Conservation (phyloP, 2,329 filamentous ascomycete species). For the Botrytis fragariae region DNA sequence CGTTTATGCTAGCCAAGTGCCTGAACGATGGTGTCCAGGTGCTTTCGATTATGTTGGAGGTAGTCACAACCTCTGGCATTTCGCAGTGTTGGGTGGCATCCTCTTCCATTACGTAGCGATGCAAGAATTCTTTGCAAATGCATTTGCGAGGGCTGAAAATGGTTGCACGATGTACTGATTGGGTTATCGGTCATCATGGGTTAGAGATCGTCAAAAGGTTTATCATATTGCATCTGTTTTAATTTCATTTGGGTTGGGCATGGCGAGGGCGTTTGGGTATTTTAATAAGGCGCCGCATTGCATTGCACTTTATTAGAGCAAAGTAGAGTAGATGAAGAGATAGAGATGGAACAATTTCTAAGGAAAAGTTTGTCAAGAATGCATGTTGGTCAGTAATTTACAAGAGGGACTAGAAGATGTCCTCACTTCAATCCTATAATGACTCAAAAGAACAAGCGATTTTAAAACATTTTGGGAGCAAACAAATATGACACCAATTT, state of each 20-base stretch:
- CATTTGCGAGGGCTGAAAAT: constrained; percentile 61
- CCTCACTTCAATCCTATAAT: not conserved
- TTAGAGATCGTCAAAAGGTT: not conserved
- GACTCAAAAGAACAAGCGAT: not conserved
- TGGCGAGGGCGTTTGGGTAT: constrained; percentile 5
- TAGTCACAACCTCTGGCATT: constrained; percentile 96
- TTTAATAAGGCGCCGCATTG: not conserved
- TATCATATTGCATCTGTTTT: not conserved
- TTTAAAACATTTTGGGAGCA: not conserved
- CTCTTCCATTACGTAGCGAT: constrained; percentile 97
- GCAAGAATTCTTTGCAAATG: constrained; percentile 86
- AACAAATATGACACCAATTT: not conserved
- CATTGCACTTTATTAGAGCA: not conserved
- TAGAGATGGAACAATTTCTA: not conserved
- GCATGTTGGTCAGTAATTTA: not conserved
- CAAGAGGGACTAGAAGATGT: not conserved
- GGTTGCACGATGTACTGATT: constrained; percentile 35
- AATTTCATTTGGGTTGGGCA: not conserved
- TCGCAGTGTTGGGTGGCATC: constrained; percentile 91
- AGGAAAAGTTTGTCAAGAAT: not conserved
- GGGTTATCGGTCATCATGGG: not conserved
- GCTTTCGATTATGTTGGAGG: constrained; percentile 94
- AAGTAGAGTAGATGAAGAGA: not conserved
- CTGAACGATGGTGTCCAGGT: constrained; percentile 89
- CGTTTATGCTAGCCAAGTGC: constrained; percentile 88